These are phyloP conservation scores for Groenewaldozyma salmanticensis DNA, from an alignment of 805 yeast species.

Conservation along the genomic window DNA sequence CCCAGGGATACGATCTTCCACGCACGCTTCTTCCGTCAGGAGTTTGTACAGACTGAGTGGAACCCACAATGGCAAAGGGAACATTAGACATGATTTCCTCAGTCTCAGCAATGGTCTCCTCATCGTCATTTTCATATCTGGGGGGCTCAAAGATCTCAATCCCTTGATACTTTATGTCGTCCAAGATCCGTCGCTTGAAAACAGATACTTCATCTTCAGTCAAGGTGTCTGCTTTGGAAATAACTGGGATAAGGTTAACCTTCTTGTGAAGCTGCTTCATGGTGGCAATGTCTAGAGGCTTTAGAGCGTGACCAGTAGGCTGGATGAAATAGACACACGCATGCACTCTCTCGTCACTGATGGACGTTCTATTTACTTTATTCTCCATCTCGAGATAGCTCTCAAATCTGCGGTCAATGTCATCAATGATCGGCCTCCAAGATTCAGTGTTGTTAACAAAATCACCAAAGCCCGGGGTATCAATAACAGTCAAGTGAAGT, in stretches of 20 bases:
- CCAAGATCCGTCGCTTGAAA: constrained; percentile 69
- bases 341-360: constrained; percentile 79
- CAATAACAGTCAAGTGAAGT: constrained; percentile 72
- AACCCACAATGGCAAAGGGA: constrained; percentile 94
- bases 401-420: constrained; percentile 79
- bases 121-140: constrained; percentile 72
- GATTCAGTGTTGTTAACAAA: constrained; percentile 66
- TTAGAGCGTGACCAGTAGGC: constrained; percentile 92
- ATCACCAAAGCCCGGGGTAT: constrained; percentile 93
- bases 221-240: constrained; percentile 89
- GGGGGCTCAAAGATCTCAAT: constrained; percentile 74
- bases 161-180: constrained; percentile 65
- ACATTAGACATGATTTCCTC: constrained; percentile 56
- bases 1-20: constrained; percentile 97
- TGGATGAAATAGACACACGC: constrained; percentile 91
- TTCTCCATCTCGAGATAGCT: constrained; percentile 84
- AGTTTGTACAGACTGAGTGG: constrained; percentile 57
- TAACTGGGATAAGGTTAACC: constrained; percentile 88
- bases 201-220: constrained; percentile 72
- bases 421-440: constrained; percentile 89
- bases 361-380: constrained; percentile 59
- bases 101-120: constrained; percentile 61
- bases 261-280: constrained; percentile 83
- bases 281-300: constrained; percentile 78
- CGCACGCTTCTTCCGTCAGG: constrained; percentile 73